Evolutionary conservation across 2,329 filamentous ascomycete genomes (phyloP).

Genomic region (Neoscytalidium dimidiatum): DNA sequence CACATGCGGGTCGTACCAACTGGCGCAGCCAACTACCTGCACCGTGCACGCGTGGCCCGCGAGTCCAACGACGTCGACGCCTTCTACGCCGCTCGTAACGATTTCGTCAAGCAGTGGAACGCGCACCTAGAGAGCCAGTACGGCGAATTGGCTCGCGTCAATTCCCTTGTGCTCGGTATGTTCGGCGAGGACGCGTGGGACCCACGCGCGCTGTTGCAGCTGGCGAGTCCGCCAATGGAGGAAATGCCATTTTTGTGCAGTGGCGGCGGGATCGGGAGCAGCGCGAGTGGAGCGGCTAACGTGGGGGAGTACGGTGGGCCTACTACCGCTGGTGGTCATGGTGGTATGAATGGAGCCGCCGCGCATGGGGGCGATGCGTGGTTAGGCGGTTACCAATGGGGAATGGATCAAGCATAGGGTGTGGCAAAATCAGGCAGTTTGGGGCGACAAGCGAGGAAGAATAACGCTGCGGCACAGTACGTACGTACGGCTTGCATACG

Average conservation of each 20-base stretch:
- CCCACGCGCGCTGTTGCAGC: not conserved
- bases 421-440: no score
- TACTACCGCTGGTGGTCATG: not conserved
- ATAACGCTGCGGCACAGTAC: not conserved
- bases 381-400: not conserved
- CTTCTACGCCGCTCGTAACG: conserved; percentile 30
- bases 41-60: conserved; percentile 36
- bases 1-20: conserved; percentile 24
- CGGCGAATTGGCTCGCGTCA: not conserved
- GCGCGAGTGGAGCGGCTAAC: not conserved
- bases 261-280: no score
- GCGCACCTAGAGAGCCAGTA: conserved; percentile 26
- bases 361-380: not conserved
- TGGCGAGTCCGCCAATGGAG: not conserved
- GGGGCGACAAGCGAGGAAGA: not conserved
- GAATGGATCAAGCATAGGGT: not conserved
- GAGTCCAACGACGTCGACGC: conserved; percentile 34
- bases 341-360: no score
- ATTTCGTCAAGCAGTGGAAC: conserved; percentile 34
- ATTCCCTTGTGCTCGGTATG: not conserved
- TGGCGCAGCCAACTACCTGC: conserved; percentile 28
- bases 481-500: not conserved
- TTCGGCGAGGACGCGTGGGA: not conserved
- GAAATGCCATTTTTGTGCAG: not conserved
- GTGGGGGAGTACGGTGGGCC: not conserved